Evolutionary conservation across 2,329 filamentous ascomycete genomes (phyloP), one percentile per base, ranked within the genome.

Genomic region (Curvularia lunata): DNA sequence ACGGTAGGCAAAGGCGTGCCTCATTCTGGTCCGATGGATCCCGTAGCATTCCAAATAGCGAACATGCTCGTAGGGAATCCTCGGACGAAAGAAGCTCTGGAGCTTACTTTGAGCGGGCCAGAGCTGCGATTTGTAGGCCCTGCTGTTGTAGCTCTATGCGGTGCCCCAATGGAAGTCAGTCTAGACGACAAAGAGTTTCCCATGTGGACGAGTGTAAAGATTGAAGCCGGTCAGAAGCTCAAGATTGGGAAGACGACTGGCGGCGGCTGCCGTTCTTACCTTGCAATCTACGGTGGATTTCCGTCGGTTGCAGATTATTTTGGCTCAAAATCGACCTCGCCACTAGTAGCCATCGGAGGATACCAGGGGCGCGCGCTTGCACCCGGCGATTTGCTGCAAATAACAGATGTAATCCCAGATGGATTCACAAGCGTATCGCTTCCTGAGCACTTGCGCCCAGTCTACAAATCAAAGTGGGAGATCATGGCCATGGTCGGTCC

Each of bases 11-110:
- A 82, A 65, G 86, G 86, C 6, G 84, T 88, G 48, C 83, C 83
- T 4, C 83, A 86, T 30, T 80, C 81, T 4, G 86, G 86, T 0
- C 85, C 86, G 0, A 88, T 88, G 85, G 86, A 88, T 65, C 78
- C 81, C 0, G 67, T 88, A n/a, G 80, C 84, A 1, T 83, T 84
- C 45, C 81, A 82, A 23, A 78, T 87, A 27, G 86, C 84, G 2
- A 89, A 89, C 61, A 75, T 83, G 19, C 77, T 89, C 1, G 85
- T 85, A 0, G 85, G 85, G 0, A 88, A 89, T 52, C 63, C 78
- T 0, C 67, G 77, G 0, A 79, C 78, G 0, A 79, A 74, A 3
- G 86, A 87, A 68, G 80, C 79, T 0, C 71, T 89, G 0, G 86
- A 89, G 63, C 84, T 88, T 25, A 88, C 86, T 0, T 64, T 88